A percentile compares a stretch with the other conserved stretches of the same genome.
phyloP scores from a whole-genome alignment of 805 yeast species.

The Diddensiella transvaalensis region DNA sequence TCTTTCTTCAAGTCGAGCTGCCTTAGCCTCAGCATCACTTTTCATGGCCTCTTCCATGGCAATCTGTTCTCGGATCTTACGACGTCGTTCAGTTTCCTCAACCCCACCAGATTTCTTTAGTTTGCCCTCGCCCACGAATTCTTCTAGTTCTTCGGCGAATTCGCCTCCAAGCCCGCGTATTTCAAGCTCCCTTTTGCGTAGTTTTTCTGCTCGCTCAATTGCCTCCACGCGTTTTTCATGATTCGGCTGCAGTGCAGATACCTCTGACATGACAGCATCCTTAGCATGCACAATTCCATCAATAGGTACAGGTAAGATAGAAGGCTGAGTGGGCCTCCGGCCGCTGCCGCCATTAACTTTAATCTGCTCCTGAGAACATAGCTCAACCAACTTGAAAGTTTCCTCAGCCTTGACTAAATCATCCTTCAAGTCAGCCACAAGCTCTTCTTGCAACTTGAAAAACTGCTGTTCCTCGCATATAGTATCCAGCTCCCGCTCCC shows the following conservation, averaged over 20 bases:
- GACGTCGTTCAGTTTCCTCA: conserved; percentile 72
- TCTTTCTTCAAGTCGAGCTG: conserved; percentile 13
- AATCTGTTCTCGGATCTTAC: conserved; percentile 66
- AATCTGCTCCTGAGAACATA: conserved; percentile 73
- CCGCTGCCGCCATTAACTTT: conserved; percentile 35
- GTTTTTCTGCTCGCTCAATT: conserved; percentile 76
- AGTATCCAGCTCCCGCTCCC: conserved; percentile 87
- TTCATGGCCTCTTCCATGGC: conserved; percentile 48
- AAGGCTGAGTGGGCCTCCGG: conserved; percentile 37
- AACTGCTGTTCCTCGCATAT: conserved; percentile 94
- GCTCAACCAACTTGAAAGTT: conserved; percentile 75
- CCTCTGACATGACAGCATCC: conserved; percentile 79
- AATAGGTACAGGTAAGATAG: conserved; percentile 30
- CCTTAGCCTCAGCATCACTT: conserved; percentile 29
- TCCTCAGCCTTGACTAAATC: conserved; percentile 79
- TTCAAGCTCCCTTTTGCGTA: conserved; percentile 68
- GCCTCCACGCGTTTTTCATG: conserved; percentile 87
- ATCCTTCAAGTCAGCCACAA: conserved; percentile 71
- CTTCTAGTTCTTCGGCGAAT: conserved; percentile 81
- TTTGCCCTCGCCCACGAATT: conserved; percentile 73
- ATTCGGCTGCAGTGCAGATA: conserved; percentile 72
- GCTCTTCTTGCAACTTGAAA: conserved; percentile 82
- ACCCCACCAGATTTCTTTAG: conserved; percentile 85
- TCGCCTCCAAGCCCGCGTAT: conserved; percentile 49
- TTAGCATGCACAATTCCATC: conserved; percentile 29